phyloP scores from a whole-genome alignment of 2,329 filamentous ascomycete genomes.

The Nothophoma quercina region DNA sequence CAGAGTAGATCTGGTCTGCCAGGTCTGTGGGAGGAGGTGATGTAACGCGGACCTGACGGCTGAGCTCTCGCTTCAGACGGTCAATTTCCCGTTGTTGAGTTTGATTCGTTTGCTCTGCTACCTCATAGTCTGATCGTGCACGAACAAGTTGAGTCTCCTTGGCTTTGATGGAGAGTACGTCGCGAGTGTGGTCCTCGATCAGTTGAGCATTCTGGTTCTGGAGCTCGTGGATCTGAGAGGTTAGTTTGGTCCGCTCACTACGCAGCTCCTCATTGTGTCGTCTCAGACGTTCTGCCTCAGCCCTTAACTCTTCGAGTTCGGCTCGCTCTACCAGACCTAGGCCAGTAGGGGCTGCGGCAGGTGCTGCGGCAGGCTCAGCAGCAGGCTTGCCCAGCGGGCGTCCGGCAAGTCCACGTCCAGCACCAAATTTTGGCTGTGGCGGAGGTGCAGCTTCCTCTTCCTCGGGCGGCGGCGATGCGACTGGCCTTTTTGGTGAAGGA shows the following conservation, averaged over 20 bases:
- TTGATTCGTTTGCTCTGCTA: conserved; percentile 85
- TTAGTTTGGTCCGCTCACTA: conserved; percentile 80
- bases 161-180: conserved; percentile 95
- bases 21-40: conserved; percentile 63
- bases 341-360: conserved; percentile 64
- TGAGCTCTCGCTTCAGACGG: conserved; percentile 84
- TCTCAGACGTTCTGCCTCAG: conserved; percentile 79
- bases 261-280: conserved; percentile 81
- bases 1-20: conserved; percentile 60
- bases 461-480: conserved; percentile 57
- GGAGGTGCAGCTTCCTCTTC: conserved; percentile 54
- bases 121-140: conserved; percentile 87
- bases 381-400: conserved; percentile 88
- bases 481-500: conserved; percentile 51
- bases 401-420: conserved; percentile 77
- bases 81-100: conserved; percentile 88
- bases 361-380: conserved; percentile 65
- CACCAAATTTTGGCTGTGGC: conserved; percentile 67
- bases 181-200: conserved; percentile 95
- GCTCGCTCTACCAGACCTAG: conserved; percentile 82
- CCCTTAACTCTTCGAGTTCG: conserved; percentile 88
- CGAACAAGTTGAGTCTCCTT: conserved; percentile 97
- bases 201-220: conserved; percentile 96
- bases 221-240: conserved; percentile 88
- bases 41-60: conserved; percentile 59